Conservation (phyloP, 768 basidiomycete species). For the Hypholoma sublateritium region DNA sequence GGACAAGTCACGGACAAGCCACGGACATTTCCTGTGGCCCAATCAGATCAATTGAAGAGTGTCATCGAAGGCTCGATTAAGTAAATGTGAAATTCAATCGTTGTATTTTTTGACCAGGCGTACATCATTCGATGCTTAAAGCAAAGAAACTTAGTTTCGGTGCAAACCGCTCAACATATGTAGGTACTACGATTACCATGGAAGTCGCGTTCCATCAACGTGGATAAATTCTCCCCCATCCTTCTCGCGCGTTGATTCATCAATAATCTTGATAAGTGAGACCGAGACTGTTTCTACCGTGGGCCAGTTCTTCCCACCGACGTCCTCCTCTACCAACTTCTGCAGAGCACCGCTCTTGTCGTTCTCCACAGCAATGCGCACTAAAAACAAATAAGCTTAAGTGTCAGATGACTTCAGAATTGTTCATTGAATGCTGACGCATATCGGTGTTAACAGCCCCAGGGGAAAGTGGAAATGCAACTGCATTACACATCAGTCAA, state of each 20-base stretch:
- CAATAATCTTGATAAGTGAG: not conserved
- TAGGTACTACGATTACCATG: no score
- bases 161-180: no score
- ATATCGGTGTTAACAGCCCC: not conserved
- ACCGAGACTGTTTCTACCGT: not conserved
- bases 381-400: not conserved
- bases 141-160: no score
- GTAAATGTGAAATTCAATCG: no score
- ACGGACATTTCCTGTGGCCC: no score
- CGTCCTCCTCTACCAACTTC: not conserved
- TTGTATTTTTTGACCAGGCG: no score
- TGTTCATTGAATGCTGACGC: no score
- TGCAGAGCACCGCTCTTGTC: not conserved
- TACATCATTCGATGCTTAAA: no score
- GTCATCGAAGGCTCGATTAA: no score
- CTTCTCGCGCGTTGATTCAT: not conserved
- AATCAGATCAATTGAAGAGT: no score
- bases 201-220: not conserved
- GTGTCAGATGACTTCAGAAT: no score
- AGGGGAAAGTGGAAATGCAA: not conserved
- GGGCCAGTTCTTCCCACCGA: not conserved
- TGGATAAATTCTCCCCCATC: not conserved
- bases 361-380: not conserved
- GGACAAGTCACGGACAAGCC: no score
- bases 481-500: not conserved